A percentile compares a stretch with the other conserved stretches of the same genome.
phyloP scores from a whole-genome alignment of 495 filamentous ascomycete species.

The Penicillium psychrofluorescens region DNA sequence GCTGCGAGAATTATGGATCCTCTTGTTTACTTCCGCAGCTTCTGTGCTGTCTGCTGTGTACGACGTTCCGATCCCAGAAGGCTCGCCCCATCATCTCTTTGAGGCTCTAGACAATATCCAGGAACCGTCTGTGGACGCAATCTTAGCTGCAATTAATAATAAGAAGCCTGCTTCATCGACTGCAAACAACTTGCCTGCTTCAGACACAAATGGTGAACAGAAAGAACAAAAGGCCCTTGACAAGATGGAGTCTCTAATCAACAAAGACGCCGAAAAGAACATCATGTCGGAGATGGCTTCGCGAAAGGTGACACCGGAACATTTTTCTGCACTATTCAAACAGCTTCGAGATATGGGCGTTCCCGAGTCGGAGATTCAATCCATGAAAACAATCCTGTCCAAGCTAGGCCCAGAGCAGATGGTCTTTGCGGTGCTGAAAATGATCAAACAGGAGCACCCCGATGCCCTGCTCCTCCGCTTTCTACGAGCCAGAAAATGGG shows the following conservation, averaged over 20 bases:
- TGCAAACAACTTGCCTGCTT: too few relatives aligned
- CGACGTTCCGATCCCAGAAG: constrained; percentile 9
- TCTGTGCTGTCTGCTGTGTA: constrained; percentile 11
- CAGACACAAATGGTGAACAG: background rate
- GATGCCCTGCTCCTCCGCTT: constrained; percentile 87
- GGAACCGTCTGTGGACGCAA: constrained; percentile 13
- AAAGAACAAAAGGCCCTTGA: constrained; percentile 11
- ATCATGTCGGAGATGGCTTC: constrained; percentile 9
- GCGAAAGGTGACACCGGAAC: constrained; percentile 8
- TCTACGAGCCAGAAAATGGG: constrained; percentile 89
- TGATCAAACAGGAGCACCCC: constrained; percentile 88
- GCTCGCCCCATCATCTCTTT: constrained; percentile 9
- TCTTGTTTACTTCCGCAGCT: constrained; percentile 9
- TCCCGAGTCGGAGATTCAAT: constrained; percentile 12
- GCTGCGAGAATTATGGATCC: constrained; percentile 12
- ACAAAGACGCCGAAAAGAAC: constrained; percentile 6
- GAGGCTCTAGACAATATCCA: constrained; percentile 9
- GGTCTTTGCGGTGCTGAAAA: constrained; percentile 56
- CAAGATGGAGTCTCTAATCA: constrained; percentile 11
- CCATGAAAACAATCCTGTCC: constrained; percentile 13
- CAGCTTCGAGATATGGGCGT: constrained; percentile 15
- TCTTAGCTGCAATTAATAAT: constrained; percentile 5
- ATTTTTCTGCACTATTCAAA: constrained; percentile 7
- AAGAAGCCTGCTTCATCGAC: too few relatives aligned
- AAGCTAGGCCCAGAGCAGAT: constrained; percentile 18